phyloP scores from a whole-genome alignment of 1,139 yeast species.

The Suhomyces chickasaworum region DNA sequence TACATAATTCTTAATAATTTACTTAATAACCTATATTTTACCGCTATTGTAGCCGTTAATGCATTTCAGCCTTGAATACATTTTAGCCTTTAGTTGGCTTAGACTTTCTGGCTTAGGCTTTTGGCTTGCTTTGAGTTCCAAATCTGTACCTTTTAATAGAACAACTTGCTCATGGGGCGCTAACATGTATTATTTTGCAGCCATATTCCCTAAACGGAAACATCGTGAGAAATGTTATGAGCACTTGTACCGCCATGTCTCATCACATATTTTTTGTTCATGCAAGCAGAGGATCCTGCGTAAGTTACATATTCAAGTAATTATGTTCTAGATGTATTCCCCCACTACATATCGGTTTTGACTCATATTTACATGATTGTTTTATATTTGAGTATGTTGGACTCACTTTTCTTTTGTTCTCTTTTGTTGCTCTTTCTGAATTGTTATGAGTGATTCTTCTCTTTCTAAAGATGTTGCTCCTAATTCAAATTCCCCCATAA shows the following conservation, averaged over 20 bases:
- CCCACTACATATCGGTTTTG: neutral
- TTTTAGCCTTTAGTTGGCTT: too few species aligned
- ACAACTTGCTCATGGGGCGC: neutral
- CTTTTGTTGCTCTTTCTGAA: neutral
- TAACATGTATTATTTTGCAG: constrained; percentile 1
- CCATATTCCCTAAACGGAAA: neutral
- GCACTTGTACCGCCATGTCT: neutral
- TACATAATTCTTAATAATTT: too few species aligned
- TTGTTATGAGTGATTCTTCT: neutral
- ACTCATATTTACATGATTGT: neutral
- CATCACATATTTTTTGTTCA: neutral
- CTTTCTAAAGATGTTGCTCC: neutral
- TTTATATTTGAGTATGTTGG: neutral
- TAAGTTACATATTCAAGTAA: neutral
- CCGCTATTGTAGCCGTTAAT: too few species aligned
- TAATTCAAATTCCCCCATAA: neutral
- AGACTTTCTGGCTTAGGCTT: too few species aligned
- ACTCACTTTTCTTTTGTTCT: neutral
- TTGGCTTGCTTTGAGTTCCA: neutral
- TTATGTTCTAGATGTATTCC: neutral
- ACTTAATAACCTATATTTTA: too few species aligned
- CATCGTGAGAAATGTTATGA: neutral
- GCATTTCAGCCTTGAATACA: too few species aligned
- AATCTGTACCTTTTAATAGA: neutral
- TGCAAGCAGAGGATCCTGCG: neutral